phyloP scores from a whole-genome alignment of 1,284 basidiomycete species.

The Dichomitus squalens region DNA sequence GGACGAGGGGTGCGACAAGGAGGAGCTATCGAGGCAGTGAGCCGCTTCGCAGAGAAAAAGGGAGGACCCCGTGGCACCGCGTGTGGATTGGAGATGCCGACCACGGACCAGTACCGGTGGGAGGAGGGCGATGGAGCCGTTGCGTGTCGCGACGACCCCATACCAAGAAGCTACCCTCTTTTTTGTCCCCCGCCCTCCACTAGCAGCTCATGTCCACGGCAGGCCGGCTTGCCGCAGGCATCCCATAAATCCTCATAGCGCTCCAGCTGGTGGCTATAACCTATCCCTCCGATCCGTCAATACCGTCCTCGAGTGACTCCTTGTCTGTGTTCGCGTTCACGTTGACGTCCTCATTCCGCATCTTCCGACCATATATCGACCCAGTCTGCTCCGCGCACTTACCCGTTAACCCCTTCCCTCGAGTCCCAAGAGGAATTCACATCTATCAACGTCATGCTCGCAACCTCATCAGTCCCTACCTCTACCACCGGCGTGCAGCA shows the following conservation, averaged over 20 bases:
- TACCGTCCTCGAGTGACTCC: neutral
- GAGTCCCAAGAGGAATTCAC: neutral
- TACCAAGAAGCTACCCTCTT: constrained; percentile 23
- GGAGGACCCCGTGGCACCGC: constrained; percentile 19
- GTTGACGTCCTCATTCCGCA: neutral
- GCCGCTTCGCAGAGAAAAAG: too few relatives aligned
- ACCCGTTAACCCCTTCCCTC: neutral
- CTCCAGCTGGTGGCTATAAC: neutral
- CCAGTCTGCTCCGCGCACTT: neutral
- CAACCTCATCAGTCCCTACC: constrained; percentile 9
- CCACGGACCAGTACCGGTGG: neutral
- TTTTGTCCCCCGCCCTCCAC: constrained; percentile 20
- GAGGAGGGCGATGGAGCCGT: constrained; percentile 21
- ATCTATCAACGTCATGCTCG: constrained; percentile 23
- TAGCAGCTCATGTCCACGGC: constrained; percentile 16
- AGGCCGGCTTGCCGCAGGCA: constrained; percentile 13
- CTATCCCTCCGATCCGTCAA: neutral
- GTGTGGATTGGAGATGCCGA: constrained; percentile 18
- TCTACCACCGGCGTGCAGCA: constrained; percentile 3
- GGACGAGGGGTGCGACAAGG: too few relatives aligned
- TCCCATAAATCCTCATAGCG: constrained; percentile 13
- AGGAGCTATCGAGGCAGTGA: too few relatives aligned
- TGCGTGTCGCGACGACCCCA: constrained; percentile 23
- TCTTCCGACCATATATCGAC: neutral
- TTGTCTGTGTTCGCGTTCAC: neutral